Percentiles rank a stretch among this genome's conserved stretches.
Conservation (phyloP, 768 basidiomycete genomes). For the Cystofilobasidium bisporidii region DNA sequence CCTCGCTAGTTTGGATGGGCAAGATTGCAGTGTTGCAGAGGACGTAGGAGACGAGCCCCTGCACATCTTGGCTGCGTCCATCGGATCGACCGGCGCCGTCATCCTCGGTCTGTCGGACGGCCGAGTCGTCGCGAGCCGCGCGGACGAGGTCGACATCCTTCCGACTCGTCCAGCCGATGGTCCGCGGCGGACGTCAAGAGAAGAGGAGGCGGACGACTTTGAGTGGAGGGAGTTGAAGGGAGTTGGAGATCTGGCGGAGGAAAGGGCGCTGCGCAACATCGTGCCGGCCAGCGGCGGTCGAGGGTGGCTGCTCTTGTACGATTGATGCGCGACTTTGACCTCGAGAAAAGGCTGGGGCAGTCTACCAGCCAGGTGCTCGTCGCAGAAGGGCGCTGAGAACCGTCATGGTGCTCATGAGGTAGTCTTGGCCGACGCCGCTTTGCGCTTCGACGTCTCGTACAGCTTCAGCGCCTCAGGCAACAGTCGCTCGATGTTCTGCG, state of each 20-base stretch:
- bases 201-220: neutral
- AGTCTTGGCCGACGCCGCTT: neutral
- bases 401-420: neutral
- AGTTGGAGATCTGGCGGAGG: neutral
- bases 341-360: no score
- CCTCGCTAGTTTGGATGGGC: neutral
- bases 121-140: neutral
- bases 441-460: neutral
- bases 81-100: neutral
- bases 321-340: no score
- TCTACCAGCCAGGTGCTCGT: no score
- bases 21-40: no score
- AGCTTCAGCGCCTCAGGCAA: constrained; percentile 2
- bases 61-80: neutral
- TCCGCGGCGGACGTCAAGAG: no score
- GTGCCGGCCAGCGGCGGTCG: neutral
- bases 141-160: neutral
- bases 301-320: neutral
- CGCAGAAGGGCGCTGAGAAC: no score
- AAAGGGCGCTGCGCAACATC: neutral
- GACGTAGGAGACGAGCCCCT: neutral
- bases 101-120: neutral
- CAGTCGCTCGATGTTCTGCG: constrained; percentile 7
- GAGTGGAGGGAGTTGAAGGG: neutral
- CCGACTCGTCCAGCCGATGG: neutral